Conservation (phyloP, 352 stramenopile species). For the Pythium periplocum region DNA sequence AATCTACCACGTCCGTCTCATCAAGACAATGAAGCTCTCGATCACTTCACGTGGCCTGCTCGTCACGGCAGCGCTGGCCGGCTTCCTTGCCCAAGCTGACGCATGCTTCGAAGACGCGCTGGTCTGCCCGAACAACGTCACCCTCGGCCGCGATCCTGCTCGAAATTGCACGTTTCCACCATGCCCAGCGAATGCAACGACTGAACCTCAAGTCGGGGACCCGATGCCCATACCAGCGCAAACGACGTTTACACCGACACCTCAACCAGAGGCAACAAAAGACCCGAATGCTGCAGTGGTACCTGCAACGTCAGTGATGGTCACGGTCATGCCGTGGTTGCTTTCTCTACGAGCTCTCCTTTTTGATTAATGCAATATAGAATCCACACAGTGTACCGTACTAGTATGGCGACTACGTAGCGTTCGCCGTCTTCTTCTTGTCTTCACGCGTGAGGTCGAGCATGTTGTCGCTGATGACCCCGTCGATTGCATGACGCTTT, state of each 20-base stretch:
- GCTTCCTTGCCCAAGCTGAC: not conserved
- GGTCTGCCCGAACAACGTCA: constrained; percentile 8
- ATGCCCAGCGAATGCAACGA: constrained; percentile 5
- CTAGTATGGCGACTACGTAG: not conserved
- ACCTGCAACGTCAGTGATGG: too few species aligned
- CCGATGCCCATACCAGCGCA: not conserved
- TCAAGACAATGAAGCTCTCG: constrained; percentile 1
- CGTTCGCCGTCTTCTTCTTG: not conserved
- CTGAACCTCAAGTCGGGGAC: not conserved
- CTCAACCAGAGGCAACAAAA: too few species aligned
- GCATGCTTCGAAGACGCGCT: constrained; percentile 39
- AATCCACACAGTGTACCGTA: not conserved
- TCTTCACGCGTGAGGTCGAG: constrained; percentile 45
- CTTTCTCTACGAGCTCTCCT: not conserved
- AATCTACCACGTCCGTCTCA: not conserved
- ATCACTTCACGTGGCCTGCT: not conserved
- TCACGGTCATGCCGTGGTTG: too few species aligned
- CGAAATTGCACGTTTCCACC: constrained; percentile 28
- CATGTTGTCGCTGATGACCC: constrained; percentile 81
- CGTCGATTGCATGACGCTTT: constrained; percentile 62
- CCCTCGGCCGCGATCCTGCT: constrained; percentile 20
- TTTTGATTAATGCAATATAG: not conserved
- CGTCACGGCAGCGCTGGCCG: not conserved
- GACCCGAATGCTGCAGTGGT: too few species aligned
- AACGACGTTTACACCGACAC: too few species aligned